Base-by-base conservation (phyloP, 148 eudicot genomes). In the Tetragonia tetragonoides region DNA sequence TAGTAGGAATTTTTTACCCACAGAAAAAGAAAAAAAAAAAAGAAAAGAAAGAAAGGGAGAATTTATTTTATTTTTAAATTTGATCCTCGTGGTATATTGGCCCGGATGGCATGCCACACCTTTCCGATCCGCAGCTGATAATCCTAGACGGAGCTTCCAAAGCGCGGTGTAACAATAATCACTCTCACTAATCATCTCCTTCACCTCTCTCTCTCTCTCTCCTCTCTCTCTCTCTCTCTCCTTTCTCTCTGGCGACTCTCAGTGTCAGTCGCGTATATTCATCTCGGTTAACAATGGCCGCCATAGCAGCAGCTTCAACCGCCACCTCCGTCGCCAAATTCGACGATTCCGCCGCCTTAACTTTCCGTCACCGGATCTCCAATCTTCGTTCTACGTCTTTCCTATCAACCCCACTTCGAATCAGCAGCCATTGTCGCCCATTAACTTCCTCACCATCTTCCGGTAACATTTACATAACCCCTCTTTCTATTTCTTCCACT, bases 271-370 rank as follows among this genome's bases (percentile, higher is more conserved):
- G 79, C 66, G 59, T 54, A 11, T 78, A 57, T 70, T 57, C 73
- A 7, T 78, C 77, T 68, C 78, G 77, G 72, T 76, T 74, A 57
- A 28, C 51, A 53, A 53, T 37, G 49, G 23, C 75, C 74, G 28
- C 81, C 44, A 79, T 84, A 80, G 90, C 88, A 62, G 74, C 89
- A 65, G 80, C 83, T 11, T 3, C 82, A 5, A 72, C 92, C 76
- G 82, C 79, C 41, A 82, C 74, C 64, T 67, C 86, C 56, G 71
- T 80, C 82, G 86, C 82, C 42, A 85, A 71, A 59, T 81, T 78
- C 42, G 68, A 79, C 75, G 83, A 79, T 68, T 73, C 86, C 61
- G 72, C 81, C 23, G 34, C 77, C 80, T 21, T 40, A 23, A 57
- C 82, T 73, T 66, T 77, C 87, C 67, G 76, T 72, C 83, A 81